Evolutionary conservation across 352 stramenopile genomes (phyloP), one percentile per base, ranked within the genome.

Genomic region (Pseudoperonospora humuli): DNA sequence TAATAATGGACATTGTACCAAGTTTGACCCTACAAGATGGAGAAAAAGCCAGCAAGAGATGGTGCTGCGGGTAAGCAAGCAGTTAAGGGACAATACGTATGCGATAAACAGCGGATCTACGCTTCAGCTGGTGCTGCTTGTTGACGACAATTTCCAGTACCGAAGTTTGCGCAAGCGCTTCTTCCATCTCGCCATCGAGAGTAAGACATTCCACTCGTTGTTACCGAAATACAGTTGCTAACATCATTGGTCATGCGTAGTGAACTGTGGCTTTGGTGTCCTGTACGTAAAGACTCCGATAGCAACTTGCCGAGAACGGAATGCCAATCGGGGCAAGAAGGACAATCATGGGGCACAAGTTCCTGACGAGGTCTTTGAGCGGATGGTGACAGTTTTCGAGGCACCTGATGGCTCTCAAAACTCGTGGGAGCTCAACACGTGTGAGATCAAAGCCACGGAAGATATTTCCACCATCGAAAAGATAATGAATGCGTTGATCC

Each of bases 101-200:
- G 1, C 2, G 3, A 43, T 21, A 14, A 15, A 9, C 8, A 43
- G 43, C 4, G 13, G 15, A 0, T 17, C 26, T 7, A 40, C 14
- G 4, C 43, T 47, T 17, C 54, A 54, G 5, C 38, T 75, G 5
- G 55, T 86, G 20, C 41, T 89, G 14, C 45, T 89, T 11, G 54
- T 85, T 2, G 77, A 89, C 28, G 77, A 89, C 41, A 86, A 79
- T 37, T 85, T 89, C 34, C 60, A 72, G 20, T 81, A 75, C 21
- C 70, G 65, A 7, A 89, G 76, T 41, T 65, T 70, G 27, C 74
- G 77, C 39, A 89, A 89, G 45, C 71, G 70, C 14, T 83, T 82
- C 49, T 74, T 54, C 34, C 67, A 81, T 7, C 53, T 86, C 29
- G 70, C 72, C 6, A 28, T 41, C 3, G 39, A 84, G 39, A 28